Evolutionary conservation across 2,329 filamentous ascomycete genomes (phyloP), one percentile per base, ranked within the genome.

Genomic region (Herpomyces periplanetae): DNA sequence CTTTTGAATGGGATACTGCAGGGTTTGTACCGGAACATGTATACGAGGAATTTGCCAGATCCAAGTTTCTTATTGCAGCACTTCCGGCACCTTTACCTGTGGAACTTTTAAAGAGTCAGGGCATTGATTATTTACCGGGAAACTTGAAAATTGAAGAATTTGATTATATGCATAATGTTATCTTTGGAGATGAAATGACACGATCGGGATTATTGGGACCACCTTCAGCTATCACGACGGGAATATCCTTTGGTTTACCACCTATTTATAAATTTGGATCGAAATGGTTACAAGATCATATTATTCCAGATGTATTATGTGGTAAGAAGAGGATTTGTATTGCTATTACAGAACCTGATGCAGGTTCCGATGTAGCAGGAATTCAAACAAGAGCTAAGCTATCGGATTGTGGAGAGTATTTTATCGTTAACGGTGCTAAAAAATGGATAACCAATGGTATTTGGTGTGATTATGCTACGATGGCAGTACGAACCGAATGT

Each of bases 361-460:
- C 61, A 0, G 63, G 64, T 0, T 57, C 49, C 20, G 63, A 71
- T 31, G 64, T 71, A 2, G 58, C 60, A 4, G 61, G 59, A 28
- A 62, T 69, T 26, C 45, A 47, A 3, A 68, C 62, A 0, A 62
- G 53, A 0, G 63, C 62, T 2, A 41, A 35, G 3, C 58, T 55
- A 33, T 49, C 44, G 4, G 30, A 41, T 0, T 54, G 61, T 29
- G 60, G 61, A 5, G 56, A 54, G 31, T 40, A 52, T 28, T 71
- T 61, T 31, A 45, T 69, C 17, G 39, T 69, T 18, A 68, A 64
- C 22, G 62, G 62, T n/a, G 45, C 49, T 0, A 69, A 69, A 47
- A 68, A 71, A 39, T 71, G 63, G 62, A 64, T 65, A 30, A 64
- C 58, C 1, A 64, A 63, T 28, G 62, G 54, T 3, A 53, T 64